Percentiles rank a stretch among this genome's conserved stretches.
phyloP scores from a whole-genome alignment of 768 basidiomycete species.

The Russula olivacea region DNA sequence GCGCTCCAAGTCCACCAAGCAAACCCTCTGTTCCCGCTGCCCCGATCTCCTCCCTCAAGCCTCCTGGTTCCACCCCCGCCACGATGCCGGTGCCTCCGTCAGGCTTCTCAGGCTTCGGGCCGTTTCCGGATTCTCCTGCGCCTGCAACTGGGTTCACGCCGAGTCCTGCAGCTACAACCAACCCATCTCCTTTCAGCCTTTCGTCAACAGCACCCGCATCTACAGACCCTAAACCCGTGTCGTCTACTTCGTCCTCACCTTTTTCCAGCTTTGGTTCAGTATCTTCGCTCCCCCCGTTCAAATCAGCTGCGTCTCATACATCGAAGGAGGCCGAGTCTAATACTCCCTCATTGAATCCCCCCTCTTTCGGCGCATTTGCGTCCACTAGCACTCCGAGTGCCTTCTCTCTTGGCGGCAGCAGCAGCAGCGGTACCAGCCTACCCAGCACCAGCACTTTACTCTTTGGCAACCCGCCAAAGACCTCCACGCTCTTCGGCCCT shows the following conservation, averaged over 20 bases:
- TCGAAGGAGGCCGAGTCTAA: slow-evolving; percentile 3
- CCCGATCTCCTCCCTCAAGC: not conserved
- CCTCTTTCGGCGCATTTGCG: slow-evolving; percentile 14
- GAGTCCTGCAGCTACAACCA: slow-evolving; percentile 16
- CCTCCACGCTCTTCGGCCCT: slow-evolving; percentile 6
- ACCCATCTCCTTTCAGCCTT: slow-evolving; percentile 24
- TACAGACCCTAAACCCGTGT: slow-evolving; percentile 10
- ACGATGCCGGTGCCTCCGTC: slow-evolving; percentile 38
- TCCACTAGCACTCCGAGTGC: not conserved
- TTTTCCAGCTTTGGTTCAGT: not conserved
- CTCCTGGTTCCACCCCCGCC: slow-evolving; percentile 13
- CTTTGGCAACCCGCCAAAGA: slow-evolving; percentile 14
- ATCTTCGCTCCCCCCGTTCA: slow-evolving; percentile 5
- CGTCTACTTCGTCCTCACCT: not conserved
- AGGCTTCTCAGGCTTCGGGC: slow-evolving; percentile 35
- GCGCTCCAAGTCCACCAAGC: not conserved
- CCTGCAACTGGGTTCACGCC: slow-evolving; percentile 27
- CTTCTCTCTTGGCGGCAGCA: slow-evolving; percentile 9
- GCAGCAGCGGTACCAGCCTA: not conserved
- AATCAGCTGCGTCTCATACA: not conserved
- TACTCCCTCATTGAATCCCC: slow-evolving; percentile 8
- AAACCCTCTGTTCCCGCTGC: slow-evolving; percentile 1
- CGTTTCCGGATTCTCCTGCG: slow-evolving; percentile 31
- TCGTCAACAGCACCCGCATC: slow-evolving; percentile 3
- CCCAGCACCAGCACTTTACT: not conserved